Evolutionary conservation across 1,284 basidiomycete species (phyloP).

Genomic region (Pulveroboletus sp.): DNA sequence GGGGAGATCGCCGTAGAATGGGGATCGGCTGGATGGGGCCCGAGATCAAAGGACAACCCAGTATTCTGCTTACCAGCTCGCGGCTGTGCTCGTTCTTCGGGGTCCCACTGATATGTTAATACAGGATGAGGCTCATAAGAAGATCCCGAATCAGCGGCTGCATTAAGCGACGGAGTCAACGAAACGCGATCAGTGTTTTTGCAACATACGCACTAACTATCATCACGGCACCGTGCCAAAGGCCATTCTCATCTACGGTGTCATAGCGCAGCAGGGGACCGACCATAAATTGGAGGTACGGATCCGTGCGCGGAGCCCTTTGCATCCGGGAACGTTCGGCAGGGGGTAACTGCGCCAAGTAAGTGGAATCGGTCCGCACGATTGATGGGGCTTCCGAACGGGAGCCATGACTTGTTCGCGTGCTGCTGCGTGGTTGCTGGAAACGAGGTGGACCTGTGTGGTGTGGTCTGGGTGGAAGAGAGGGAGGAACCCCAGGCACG

Average conservation of each 20-base stretch:
- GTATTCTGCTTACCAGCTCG: constrained; percentile 18
- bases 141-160: constrained; percentile 77
- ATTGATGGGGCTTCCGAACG: constrained; percentile 10
- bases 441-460: constrained; percentile 17
- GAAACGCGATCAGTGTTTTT: neutral
- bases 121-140: constrained; percentile 76
- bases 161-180: constrained; percentile 5
- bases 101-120: constrained; percentile 79
- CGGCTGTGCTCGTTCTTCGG: constrained; percentile 39
- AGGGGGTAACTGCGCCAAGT: constrained; percentile 55
- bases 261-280: constrained; percentile 93
- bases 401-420: constrained; percentile 9
- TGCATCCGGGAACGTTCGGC: constrained; percentile 63
- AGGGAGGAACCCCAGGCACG: constrained; percentile 29
- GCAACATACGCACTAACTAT: constrained; percentile 65
- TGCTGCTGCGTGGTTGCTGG: constrained; percentile 4
- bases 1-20: constrained; percentile 44
- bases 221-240: constrained; percentile 88
- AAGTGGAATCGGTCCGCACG: constrained; percentile 27
- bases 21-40: constrained; percentile 73
- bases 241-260: constrained; percentile 72
- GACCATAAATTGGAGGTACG: constrained; percentile 76
- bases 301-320: constrained; percentile 63
- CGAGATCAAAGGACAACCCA: constrained; percentile 52
- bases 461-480: constrained; percentile 42